phyloP scores from a whole-genome alignment of 2,329 filamentous ascomycete species.

The Paecilomyces formosus region DNA sequence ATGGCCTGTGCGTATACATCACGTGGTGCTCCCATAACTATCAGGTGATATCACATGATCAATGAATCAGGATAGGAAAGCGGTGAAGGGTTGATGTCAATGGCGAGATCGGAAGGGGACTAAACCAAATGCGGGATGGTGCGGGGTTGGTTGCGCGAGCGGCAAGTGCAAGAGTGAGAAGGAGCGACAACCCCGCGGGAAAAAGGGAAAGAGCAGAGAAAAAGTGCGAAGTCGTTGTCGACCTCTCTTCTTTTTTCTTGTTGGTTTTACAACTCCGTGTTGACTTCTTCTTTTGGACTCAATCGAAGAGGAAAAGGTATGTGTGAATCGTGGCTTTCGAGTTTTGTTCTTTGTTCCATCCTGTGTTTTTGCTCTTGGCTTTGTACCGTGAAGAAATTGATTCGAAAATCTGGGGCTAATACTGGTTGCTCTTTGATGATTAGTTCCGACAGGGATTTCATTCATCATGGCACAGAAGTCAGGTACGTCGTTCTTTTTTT shows the following conservation, averaged over 20 bases:
- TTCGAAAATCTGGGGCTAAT: not conserved
- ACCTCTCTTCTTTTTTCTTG: not conserved
- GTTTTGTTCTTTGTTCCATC: not conserved
- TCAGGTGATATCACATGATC: not conserved
- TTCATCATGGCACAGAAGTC: conserved; percentile 34
- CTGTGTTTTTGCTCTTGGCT: not conserved
- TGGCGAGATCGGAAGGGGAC: not conserved
- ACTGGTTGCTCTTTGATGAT: not conserved
- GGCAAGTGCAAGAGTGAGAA: not conserved
- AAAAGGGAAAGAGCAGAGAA: conserved; percentile 10
- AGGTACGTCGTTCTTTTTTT: conserved; percentile 22
- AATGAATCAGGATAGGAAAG: not conserved
- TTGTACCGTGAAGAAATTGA: not conserved
- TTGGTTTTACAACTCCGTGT: not conserved
- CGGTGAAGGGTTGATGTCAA: not conserved
- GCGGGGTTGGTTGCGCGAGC: conserved; percentile 3
- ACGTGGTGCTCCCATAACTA: not conserved
- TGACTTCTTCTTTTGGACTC: not conserved
- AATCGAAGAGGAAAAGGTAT: not conserved
- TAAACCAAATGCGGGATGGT: conserved; percentile 5
- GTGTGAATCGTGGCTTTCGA: not conserved
- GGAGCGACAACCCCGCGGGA: conserved; percentile 14
- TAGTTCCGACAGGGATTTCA: conserved; percentile 8
- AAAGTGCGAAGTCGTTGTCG: not conserved
- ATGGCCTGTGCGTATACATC: conserved; percentile 2